Evolutionary conservation across 2,329 filamentous ascomycete species (phyloP).

Genomic region (Aureobasidium sp.): DNA sequence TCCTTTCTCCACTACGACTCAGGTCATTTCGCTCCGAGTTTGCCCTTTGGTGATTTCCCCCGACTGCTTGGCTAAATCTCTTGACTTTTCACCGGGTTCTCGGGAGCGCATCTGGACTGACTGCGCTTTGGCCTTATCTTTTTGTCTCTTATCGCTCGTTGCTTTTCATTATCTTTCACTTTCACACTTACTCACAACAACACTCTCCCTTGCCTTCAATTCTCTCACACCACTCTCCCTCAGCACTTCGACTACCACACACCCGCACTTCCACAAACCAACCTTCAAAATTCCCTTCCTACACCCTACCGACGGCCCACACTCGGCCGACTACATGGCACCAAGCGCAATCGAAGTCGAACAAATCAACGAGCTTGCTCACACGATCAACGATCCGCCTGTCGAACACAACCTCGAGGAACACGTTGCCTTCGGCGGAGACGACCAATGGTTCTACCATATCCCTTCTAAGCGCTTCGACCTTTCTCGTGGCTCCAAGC

Average conservation of each 20-base stretch:
- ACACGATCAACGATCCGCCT: constrained; percentile 18
- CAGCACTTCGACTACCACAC: not conserved
- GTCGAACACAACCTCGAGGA: constrained; percentile 31
- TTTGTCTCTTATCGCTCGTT: not conserved
- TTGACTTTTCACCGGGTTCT: not conserved
- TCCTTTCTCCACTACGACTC: not conserved
- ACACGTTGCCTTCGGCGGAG: constrained; percentile 34
- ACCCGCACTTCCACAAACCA: not conserved
- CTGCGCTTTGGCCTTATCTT: not conserved
- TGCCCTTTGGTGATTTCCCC: not conserved
- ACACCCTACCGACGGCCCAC: not conserved
- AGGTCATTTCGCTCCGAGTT: not conserved
- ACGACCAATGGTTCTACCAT: constrained; percentile 37
- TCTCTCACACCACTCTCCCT: not conserved
- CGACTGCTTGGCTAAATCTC: not conserved
- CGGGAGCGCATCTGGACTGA: not conserved
- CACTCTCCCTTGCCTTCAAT: not conserved
- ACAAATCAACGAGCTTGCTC: constrained; percentile 24
- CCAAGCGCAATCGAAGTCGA: constrained; percentile 25
- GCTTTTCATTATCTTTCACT: not conserved
- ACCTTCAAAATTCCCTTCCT: constrained; percentile 10
- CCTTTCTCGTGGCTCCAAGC: constrained; percentile 31
- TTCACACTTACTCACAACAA: not conserved
- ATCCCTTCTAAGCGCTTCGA: constrained; percentile 36
- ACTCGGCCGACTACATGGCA: constrained; percentile 22